Evolutionary conservation across 768 basidiomycete genomes (phyloP).

Genomic region (Psilocybe tampanensis): DNA sequence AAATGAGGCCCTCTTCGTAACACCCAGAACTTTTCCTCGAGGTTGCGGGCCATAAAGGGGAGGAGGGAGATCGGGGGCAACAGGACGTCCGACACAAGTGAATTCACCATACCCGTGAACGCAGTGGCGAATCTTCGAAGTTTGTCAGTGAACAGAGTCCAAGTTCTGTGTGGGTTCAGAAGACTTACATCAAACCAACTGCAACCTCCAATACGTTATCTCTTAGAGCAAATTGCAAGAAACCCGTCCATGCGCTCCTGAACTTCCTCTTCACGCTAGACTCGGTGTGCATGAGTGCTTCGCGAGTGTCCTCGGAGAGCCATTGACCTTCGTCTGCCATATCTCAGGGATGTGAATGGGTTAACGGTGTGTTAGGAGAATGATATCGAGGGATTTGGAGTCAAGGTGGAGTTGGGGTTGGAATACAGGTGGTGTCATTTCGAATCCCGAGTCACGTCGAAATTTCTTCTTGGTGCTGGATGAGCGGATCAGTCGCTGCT

Average conservation of each 20-base stretch:
- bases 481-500: too few species aligned
- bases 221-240: conserved; percentile 33
- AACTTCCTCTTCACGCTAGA: conserved; percentile 20
- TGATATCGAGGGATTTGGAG: not conserved
- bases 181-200: conserved; percentile 42
- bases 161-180: not conserved
- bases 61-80: conserved; percentile 43
- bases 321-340: conserved; percentile 11
- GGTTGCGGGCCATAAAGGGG: conserved; percentile 44
- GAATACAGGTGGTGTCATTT: too few species aligned
- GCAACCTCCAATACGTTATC: conserved; percentile 51
- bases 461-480: too few species aligned
- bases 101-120: conserved; percentile 44
- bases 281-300: conserved; percentile 22
- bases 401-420: not conserved
- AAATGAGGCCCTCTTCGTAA: conserved; percentile 35
- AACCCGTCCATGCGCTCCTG: conserved; percentile 31
- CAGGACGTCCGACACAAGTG: conserved; percentile 44
- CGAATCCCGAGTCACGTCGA: too few species aligned
- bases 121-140: conserved; percentile 34
- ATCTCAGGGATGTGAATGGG: not conserved
- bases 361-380: not conserved
- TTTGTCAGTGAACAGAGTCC: not conserved
- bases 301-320: conserved; percentile 17
- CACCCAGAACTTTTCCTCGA: conserved; percentile 45